Evolutionary conservation across 768 basidiomycete species (phyloP).

Genomic region (Termitomyces bulborhizus): DNA sequence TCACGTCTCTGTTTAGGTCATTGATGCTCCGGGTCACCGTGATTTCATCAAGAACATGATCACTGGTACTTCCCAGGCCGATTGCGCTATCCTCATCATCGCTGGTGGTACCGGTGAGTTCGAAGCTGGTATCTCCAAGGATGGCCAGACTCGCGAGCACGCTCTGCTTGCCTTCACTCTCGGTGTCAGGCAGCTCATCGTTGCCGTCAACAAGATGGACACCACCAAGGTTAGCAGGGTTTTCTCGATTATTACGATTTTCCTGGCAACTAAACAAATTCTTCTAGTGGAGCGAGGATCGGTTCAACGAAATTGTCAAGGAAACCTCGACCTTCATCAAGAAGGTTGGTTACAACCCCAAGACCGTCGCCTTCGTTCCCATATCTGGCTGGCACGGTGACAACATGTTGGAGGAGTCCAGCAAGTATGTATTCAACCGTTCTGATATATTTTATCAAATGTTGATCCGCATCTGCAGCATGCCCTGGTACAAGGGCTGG

Average conservation of each 20-base stretch:
- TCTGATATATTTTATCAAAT: neutral
- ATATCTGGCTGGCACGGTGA: conserved; percentile 99
- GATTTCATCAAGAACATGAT: conserved; percentile 99
- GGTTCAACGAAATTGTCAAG: conserved; percentile 99
- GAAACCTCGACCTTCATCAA: conserved; percentile 97
- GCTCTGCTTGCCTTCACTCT: conserved; percentile 99
- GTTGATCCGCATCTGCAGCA: conserved; percentile 44
- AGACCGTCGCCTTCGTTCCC: conserved; percentile 95
- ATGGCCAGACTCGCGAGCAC: conserved; percentile 99
- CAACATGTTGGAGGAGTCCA: conserved; percentile 99
- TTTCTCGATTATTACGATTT: neutral
- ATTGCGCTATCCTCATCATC: conserved; percentile 99
- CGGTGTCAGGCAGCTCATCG: conserved; percentile 99
- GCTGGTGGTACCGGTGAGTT: conserved; percentile 99
- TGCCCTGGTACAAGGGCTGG: conserved; percentile 99
- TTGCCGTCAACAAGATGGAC: conserved; percentile 99
- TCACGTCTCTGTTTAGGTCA: conserved; percentile 55
- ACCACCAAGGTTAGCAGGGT: conserved; percentile 74
- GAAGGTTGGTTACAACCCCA: conserved; percentile 99
- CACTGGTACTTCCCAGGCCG: conserved; percentile 99
- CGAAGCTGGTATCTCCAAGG: conserved; percentile 99
- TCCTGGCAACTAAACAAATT: too few species aligned
- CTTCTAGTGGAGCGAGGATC: conserved; percentile 97
- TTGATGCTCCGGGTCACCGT: conserved; percentile 99
- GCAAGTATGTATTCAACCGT: conserved; percentile 55